Conservation (phyloP, 2,329 filamentous ascomycete genomes). For the Beauveria varroae region DNA sequence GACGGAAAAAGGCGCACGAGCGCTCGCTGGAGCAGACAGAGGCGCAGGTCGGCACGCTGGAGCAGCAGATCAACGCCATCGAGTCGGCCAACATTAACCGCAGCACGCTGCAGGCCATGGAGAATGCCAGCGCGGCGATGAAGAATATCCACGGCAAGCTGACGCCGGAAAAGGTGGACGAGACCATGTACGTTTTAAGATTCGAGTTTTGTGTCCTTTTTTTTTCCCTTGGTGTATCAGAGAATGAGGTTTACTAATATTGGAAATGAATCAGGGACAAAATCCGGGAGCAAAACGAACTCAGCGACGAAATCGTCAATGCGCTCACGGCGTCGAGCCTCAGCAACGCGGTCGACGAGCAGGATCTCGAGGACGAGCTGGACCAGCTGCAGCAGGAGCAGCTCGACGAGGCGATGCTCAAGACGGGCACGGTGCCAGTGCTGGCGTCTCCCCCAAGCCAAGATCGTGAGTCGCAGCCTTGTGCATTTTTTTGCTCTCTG, state of each 20-base stretch:
- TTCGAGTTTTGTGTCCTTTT: no score
- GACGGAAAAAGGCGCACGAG: constrained; percentile 92
- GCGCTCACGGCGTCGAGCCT: constrained; percentile 69
- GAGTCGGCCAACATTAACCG: constrained; percentile 98
- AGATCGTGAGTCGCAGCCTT: constrained; percentile 55
- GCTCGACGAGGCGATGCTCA: constrained; percentile 88
- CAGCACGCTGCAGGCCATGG: constrained; percentile 90
- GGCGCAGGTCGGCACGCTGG: constrained; percentile 82
- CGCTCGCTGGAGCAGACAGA: constrained; percentile 85
- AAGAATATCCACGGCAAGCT: constrained; percentile 84
- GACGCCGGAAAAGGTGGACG: constrained; percentile 89
- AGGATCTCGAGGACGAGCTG: constrained; percentile 78
- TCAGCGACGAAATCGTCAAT: constrained; percentile 86
- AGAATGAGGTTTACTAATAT: constrained; percentile 21
- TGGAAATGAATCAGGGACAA: constrained; percentile 57
- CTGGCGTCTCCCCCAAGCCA: constrained; percentile 68
- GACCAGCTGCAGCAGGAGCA: constrained; percentile 84
- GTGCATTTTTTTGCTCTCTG: constrained; percentile 16
- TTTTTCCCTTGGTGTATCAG: no score
- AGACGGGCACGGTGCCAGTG: constrained; percentile 78
- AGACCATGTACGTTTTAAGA: constrained; percentile 68
- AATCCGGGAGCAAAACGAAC: constrained; percentile 82
- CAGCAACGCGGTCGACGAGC: constrained; percentile 70
- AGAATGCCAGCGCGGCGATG: constrained; percentile 85
- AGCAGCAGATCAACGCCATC: constrained; percentile 93